These are phyloP conservation scores for Sclerotinia glacialis DNA, from an alignment of 2,329 filamentous ascomycete genomes.

Conservation along the genomic window DNA sequence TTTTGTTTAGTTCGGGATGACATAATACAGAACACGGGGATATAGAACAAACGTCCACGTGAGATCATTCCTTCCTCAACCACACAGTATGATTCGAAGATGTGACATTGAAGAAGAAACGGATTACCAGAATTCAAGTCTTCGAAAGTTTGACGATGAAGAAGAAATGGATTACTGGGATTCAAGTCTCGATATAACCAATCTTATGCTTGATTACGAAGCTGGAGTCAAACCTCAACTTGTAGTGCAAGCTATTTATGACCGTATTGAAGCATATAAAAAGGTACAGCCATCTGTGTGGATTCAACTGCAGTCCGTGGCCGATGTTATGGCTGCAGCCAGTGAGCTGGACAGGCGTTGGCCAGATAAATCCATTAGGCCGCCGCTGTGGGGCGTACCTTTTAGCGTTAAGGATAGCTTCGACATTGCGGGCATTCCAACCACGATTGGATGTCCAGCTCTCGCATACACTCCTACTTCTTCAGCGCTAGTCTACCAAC, in stretches of 20 bases:
- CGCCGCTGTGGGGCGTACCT: constrained; percentile 50
- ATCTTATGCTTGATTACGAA: constrained; percentile 33
- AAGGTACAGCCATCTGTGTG: constrained; percentile 49
- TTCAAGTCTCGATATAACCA: constrained; percentile 34
- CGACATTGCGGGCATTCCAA: constrained; percentile 47
- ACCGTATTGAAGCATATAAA: constrained; percentile 44
- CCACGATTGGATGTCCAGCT: constrained; percentile 47
- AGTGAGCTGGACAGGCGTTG: constrained; percentile 44
- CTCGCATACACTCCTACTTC: constrained; percentile 47
- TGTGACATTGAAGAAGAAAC: constrained; percentile 25
- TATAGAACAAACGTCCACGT: too few species aligned
- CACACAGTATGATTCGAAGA: constrained; percentile 35
- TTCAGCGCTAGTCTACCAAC: constrained; percentile 48
- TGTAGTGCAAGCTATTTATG: constrained; percentile 35
- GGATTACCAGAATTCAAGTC: constrained; percentile 34
- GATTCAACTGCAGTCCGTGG: constrained; percentile 47
- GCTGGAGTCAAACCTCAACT: constrained; percentile 33
- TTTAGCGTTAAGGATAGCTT: constrained; percentile 52
- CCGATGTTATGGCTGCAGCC: constrained; percentile 44
- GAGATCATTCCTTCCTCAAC: too few species aligned
- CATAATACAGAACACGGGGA: not conserved
- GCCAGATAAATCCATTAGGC: constrained; percentile 42
- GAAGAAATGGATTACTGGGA: constrained; percentile 32
- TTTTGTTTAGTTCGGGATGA: not conserved
- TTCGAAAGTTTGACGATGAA: constrained; percentile 26